Evolutionary conservation across 2,329 filamentous ascomycete genomes (phyloP).

Genomic region (Arachnopeziza araneosa): DNA sequence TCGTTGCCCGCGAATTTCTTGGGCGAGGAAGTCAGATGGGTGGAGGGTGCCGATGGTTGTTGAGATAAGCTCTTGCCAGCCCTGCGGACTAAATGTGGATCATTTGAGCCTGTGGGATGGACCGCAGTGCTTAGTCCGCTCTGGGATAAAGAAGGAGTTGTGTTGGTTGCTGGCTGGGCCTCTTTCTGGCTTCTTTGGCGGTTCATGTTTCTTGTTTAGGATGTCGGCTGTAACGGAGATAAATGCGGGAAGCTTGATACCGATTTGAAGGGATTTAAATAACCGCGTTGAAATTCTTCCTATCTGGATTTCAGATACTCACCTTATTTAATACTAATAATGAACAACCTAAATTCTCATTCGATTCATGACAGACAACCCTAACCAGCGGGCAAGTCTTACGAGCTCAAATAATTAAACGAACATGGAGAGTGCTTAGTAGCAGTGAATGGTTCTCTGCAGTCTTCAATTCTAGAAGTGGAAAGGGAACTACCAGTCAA

Average conservation of each 20-base stretch:
- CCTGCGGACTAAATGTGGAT: not conserved
- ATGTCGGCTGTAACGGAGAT: no score
- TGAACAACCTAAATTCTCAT: no score
- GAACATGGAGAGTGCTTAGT: no score
- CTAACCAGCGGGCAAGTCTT: no score
- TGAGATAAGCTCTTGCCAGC: not conserved
- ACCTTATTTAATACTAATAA: no score
- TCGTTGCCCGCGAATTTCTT: not conserved
- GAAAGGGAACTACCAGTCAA: not conserved
- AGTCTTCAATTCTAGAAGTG: not conserved
- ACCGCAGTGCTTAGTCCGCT: not conserved
- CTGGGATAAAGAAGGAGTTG: not conserved
- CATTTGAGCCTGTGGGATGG: not conserved
- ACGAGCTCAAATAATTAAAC: no score
- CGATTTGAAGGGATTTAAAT: no score
- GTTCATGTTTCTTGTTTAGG: not conserved
- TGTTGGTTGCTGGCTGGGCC: not conserved
- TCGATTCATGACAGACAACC: no score
- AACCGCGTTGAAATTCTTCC: no score
- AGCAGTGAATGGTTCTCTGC: no score
- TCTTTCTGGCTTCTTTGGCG: not conserved
- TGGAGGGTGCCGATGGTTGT: not conserved
- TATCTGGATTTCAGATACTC: no score
- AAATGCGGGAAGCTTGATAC: no score
- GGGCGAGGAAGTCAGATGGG: not conserved